A percentile compares a stretch with the other conserved stretches of the same genome.
Conservation (phyloP, 345 rosid species). For the Streptanthus diversifolius region DNA sequence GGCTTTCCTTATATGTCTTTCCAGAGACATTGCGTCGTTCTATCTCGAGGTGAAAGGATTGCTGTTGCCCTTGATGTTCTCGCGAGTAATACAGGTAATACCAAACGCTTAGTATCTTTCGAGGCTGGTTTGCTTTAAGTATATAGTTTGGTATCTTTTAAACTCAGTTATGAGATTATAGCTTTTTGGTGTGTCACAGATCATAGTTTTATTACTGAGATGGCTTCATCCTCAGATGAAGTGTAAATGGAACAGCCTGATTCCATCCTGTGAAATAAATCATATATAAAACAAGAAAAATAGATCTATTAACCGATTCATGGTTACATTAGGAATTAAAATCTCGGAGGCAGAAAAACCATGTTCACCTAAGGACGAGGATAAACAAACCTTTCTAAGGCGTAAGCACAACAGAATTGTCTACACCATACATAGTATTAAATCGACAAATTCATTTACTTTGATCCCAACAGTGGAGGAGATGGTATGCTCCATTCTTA, state of each 20-base stretch:
- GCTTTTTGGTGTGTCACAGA: background rate
- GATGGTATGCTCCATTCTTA: background rate
- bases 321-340: conserved; percentile 1
- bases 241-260: background rate
- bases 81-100: conserved; percentile 37
- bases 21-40: background rate
- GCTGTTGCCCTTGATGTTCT: conserved; percentile 50
- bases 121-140: background rate
- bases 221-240: background rate
- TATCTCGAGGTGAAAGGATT: conserved; percentile 28
- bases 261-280: background rate
- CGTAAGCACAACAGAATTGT: background rate
- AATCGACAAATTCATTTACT: conserved; percentile 4
- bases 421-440: background rate
- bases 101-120: background rate
- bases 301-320: background rate
- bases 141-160: background rate
- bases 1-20: conserved; percentile 40
- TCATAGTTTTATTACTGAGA: background rate
- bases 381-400: background rate
- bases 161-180: background rate
- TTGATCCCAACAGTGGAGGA: background rate
- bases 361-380: conserved; percentile 3
- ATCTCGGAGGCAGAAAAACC: background rate
- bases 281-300: background rate